Evolutionary conservation across 2,329 filamentous ascomycete genomes (phyloP), one percentile per base, ranked within the genome.

Genomic region (Alternaria rosae): DNA sequence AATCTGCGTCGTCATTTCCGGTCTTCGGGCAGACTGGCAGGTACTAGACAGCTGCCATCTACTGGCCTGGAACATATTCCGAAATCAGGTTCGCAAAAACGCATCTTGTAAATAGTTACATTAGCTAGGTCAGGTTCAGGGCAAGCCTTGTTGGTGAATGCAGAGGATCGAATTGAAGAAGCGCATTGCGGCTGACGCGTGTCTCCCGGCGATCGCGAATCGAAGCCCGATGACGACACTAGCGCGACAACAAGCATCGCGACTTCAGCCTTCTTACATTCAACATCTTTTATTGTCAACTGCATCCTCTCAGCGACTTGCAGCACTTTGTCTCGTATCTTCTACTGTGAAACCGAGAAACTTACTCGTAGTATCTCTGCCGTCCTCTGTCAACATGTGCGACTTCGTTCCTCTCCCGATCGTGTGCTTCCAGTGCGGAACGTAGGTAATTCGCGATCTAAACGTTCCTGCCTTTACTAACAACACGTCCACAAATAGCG

Each of bases 351-450:
- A 45, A 11, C 8, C 25, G 1, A 45, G 13, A 20, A 51, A 3
- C 11, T 35, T 0, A 30, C 15, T 28, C 6, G 2, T 28, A 42
- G 44, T 43, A 10, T 13, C 12, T 42, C 6, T n/a, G 4, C 20
- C 17, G 5, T 45, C 0, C 13, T 48, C 48, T 10, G 54, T 15
- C 59, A 62, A 13, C 25, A 70, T 72, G 68, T 70, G 68, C 23
- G 76, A 77, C 55, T 78, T 79, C 71, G 69, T 85, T 50, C 83
- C 84, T 17, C 72, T 86, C 55, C 82, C 84, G 41, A 79, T 85
- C 11, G 73, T 86, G 68, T 86, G 85, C 74, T 84, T 86, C 73
- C 85, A 87, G 73, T 87, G 84, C 73, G 85, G 78, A 73, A 80
- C 78, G 77, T 79, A 71, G 17, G 72, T 47, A 62, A 38, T 32